Conservation (phyloP, 2,329 filamentous ascomycete species). For the Zasmidium cellare region DNA sequence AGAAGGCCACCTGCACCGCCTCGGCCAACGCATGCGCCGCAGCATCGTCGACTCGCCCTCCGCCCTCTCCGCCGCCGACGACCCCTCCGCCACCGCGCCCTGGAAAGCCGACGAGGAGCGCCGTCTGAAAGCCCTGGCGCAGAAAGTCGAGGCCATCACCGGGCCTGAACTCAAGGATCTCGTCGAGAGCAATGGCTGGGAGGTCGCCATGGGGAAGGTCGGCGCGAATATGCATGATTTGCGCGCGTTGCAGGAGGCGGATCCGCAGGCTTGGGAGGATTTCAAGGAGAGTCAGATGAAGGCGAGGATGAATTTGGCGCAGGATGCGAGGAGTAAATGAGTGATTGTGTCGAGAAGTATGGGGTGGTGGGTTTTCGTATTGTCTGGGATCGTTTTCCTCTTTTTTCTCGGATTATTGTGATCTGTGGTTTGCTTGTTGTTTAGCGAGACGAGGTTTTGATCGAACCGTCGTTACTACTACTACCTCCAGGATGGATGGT, state of each 20-base stretch:
- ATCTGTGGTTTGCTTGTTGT: neutral
- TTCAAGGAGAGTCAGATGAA: conserved; percentile 38
- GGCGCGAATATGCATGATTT: conserved; percentile 67
- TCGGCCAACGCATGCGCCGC: conserved; percentile 66
- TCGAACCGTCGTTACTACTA: neutral
- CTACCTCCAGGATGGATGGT: neutral
- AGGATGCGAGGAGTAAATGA: conserved; percentile 11
- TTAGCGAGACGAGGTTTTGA: conserved; percentile 4
- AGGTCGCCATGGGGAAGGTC: conserved; percentile 62
- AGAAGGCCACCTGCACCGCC: conserved; percentile 69
- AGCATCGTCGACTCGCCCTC: conserved; percentile 57
- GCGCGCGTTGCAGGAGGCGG: conserved; percentile 55
- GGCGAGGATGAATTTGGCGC: conserved; percentile 32
- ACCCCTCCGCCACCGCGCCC: conserved; percentile 30
- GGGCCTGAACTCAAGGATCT: conserved; percentile 64
- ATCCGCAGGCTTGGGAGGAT: conserved; percentile 37
- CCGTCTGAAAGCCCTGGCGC: conserved; percentile 39
- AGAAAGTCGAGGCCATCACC: conserved; percentile 53
- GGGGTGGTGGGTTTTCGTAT: neutral
- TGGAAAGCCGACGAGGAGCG: conserved; percentile 35
- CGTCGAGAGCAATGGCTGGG: conserved; percentile 57
- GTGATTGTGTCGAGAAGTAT: no score
- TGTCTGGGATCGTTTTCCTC: neutral
- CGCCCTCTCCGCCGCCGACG: conserved; percentile 21
- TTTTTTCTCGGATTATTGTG: neutral